phyloP scores from a whole-genome alignment of 352 stramenopile species.

The Phytophthora constricta region DNA sequence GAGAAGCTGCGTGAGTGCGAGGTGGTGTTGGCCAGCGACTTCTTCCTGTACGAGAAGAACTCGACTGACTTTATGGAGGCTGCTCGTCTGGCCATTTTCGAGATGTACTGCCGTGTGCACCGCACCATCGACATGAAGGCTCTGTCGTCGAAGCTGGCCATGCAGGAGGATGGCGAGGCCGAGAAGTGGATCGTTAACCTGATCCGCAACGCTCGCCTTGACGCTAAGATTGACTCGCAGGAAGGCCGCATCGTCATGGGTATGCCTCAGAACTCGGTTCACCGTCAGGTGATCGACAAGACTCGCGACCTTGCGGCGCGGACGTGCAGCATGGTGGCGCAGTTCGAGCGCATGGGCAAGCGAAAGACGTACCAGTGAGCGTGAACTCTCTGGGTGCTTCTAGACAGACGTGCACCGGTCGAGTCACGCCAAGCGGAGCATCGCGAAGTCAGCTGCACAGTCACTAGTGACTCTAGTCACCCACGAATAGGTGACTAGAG shows the following conservation, averaged over 20 bases:
- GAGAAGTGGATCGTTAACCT: constrained; percentile 99
- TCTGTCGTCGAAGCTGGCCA: constrained; percentile 96
- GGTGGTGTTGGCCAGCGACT: constrained; percentile 95
- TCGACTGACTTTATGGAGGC: constrained; percentile 99
- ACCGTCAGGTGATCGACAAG: constrained; percentile 98
- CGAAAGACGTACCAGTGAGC: constrained; percentile 77
- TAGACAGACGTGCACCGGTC: constrained; percentile 23
- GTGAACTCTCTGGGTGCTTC: constrained; percentile 22
- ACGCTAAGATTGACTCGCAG: constrained; percentile 99
- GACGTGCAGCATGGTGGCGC: constrained; percentile 89
- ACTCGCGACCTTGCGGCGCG: constrained; percentile 95
- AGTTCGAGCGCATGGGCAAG: constrained; percentile 88
- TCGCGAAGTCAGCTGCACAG: constrained; percentile 10
- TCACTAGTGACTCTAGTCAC: no score
- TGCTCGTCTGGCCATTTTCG: constrained; percentile 97
- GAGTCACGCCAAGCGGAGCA: constrained; percentile 23
- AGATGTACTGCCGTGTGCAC: constrained; percentile 99
- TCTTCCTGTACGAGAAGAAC: constrained; percentile 97
- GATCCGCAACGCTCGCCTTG: constrained; percentile 96
- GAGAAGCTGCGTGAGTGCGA: constrained; percentile 94
- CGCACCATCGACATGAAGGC: constrained; percentile 98
- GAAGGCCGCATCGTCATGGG: constrained; percentile 98
- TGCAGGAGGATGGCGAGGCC: constrained; percentile 95
- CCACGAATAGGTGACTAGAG: constrained; percentile 21
- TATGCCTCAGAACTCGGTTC: constrained; percentile 91